Evolutionary conservation across 805 yeast genomes (phyloP), one percentile per base, ranked within the genome.

Genomic region (Isabelozyma rhagii): DNA sequence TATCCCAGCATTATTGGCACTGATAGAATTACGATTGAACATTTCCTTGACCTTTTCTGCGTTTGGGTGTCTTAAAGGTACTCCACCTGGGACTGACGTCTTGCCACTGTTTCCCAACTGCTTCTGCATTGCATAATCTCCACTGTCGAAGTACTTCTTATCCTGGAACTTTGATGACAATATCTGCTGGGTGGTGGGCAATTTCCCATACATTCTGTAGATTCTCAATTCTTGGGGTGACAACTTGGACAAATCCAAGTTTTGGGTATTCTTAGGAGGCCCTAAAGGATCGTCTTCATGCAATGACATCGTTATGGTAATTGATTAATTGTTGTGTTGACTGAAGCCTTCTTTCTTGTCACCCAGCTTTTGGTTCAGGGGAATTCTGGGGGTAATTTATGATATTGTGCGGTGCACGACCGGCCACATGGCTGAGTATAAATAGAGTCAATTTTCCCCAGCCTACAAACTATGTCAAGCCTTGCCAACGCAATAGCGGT

Each of bases 81-180:
- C 57, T 1, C 71, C 67, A 10, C 70, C 72, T 17, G 66, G 62
- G 5, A 69, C 69, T 58, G 58, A 70, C 50, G 56, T 48, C 45
- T 61, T 61, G 15, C 48, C 39, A 39, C 55, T 55, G 6, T 61
- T 62, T 5, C 73, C 77, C 31, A 68, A 56, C 56, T 73, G 79
- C 50, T 74, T 74, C 49, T 83, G 87, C 79, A 91, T 80, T 9
- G 97, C 97, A 67, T 91, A 91, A 68, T 91, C 97, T 8, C 97
- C 97, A 53, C 96, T 87, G 63, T 91, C 97, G 61, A 91, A 92
- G 67, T 87, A 91, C 72, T 90, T 92, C 59, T 96, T 82, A 55
- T 91, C 97, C 67, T 87, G 88, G 59, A 89, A 72, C 63, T 87
- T 89, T 53, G 85, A 81, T 46, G 86, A 78, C 46, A 91, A 74